Evolutionary conservation across 805 yeast genomes (phyloP).

Genomic region (Scheffersomyces lignosus): DNA sequence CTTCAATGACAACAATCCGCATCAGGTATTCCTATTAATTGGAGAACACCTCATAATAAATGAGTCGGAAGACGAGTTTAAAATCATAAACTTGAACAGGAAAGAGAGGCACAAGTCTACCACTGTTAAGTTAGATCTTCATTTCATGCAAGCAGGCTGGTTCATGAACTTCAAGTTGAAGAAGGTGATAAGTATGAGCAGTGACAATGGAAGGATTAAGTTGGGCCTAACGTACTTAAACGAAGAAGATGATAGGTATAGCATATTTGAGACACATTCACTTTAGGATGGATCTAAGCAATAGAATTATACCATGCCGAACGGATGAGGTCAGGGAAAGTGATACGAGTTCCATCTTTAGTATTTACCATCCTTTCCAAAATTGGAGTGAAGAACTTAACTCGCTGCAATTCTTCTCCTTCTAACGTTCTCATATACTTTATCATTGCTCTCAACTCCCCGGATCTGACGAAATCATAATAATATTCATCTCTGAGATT

Average conservation of each 20-base stretch:
- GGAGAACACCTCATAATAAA: conserved; percentile 11
- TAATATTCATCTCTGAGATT: neutral
- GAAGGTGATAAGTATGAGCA: neutral
- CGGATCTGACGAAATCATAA: neutral
- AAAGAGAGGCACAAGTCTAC: neutral
- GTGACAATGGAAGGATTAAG: neutral
- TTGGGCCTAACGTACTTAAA: neutral
- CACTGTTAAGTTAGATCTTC: neutral
- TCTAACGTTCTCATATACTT: neutral
- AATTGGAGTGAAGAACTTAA: neutral
- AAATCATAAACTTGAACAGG: conserved; percentile 5
- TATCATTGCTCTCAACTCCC: neutral
- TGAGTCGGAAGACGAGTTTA: conserved; percentile 7
- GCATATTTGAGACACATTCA: neutral
- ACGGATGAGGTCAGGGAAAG: neutral
- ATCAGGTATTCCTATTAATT: neutral
- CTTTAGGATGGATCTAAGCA: neutral
- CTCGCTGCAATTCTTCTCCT: neutral
- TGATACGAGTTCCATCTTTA: neutral
- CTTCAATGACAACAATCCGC: conserved; percentile 3
- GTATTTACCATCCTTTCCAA: neutral
- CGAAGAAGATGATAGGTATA: neutral
- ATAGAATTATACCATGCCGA: neutral
- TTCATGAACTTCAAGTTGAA: neutral
- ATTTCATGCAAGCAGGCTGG: neutral